phyloP scores from a whole-genome alignment of 768 basidiomycete genomes.

The Leccinum barrowsii region DNA sequence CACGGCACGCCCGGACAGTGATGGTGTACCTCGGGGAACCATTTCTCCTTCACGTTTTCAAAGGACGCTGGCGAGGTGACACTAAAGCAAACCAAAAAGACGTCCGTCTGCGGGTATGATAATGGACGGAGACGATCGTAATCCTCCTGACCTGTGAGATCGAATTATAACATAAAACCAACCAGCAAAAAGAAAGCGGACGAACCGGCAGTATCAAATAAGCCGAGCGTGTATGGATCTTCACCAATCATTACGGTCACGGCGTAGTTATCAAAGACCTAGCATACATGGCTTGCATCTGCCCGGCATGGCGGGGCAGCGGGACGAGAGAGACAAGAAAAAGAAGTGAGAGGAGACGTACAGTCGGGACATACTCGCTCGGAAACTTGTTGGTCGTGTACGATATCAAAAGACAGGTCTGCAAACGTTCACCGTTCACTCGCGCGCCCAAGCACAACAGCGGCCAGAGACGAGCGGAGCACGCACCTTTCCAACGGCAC shows the following conservation, averaged over 20 bases:
- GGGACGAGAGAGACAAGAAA: background rate
- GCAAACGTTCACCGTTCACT: constrained; percentile 8
- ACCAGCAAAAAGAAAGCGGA: constrained; percentile 16
- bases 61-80: constrained; percentile 98
- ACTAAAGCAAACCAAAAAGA: constrained; percentile 99
- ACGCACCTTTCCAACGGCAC: constrained; percentile 95
- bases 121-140: constrained; percentile 98
- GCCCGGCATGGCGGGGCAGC: constrained; percentile 6
- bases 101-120: constrained; percentile 99
- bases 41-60: constrained; percentile 99
- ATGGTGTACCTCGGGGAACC: constrained; percentile 99
- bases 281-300: constrained; percentile 21
- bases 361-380: constrained; percentile 98
- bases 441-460: background rate
- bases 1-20: constrained; percentile 99
- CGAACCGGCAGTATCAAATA: constrained; percentile 98
- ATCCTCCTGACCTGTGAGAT: constrained; percentile 87
- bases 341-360: constrained; percentile 40
- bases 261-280: constrained; percentile 97
- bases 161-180: constrained; percentile 11
- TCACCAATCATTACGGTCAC: constrained; percentile 99
- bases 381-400: constrained; percentile 99
- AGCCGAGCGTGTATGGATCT: constrained; percentile 95
- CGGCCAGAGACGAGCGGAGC: background rate
- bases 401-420: constrained; percentile 96